These are phyloP conservation scores for Panicum hallii DNA, from an alignment of 202 grass and related monocot genomes.

Conservation along the genomic window DNA sequence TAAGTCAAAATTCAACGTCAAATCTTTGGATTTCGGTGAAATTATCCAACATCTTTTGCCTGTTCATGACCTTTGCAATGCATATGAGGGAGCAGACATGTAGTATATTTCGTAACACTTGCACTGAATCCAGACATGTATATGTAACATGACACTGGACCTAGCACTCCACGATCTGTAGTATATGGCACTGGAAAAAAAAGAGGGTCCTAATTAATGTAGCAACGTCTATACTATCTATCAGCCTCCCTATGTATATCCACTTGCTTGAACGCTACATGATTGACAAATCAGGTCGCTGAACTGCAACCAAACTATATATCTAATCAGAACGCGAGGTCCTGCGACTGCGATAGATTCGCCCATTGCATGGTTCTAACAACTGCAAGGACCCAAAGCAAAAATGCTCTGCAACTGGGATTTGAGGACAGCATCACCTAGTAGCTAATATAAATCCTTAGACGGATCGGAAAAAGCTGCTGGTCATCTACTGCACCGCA, in stretches of 20 bases:
- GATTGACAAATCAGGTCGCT: constrained; percentile 46
- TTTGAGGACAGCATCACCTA: not conserved
- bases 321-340: not conserved
- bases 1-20: not conserved
- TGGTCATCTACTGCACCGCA: not conserved
- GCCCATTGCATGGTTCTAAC: not conserved
- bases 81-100: not conserved
- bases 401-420: constrained; percentile 4
- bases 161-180: not conserved
- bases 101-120: not conserved
- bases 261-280: constrained; percentile 27
- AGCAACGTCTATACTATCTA: not conserved
- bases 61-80: not conserved
- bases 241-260: not conserved
- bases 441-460: not conserved
- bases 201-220: not conserved
- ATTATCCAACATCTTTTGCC: not conserved
- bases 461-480: not conserved
- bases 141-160: not conserved
- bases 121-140: not conserved
- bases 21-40: not conserved
- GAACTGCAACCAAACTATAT: constrained; percentile 45
- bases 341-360: constrained; percentile 30
- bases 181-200: not conserved
- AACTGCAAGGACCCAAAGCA: not conserved